Evolutionary conservation across 305 asterid species (phyloP).

Genomic region (Petunia hybrid): DNA sequence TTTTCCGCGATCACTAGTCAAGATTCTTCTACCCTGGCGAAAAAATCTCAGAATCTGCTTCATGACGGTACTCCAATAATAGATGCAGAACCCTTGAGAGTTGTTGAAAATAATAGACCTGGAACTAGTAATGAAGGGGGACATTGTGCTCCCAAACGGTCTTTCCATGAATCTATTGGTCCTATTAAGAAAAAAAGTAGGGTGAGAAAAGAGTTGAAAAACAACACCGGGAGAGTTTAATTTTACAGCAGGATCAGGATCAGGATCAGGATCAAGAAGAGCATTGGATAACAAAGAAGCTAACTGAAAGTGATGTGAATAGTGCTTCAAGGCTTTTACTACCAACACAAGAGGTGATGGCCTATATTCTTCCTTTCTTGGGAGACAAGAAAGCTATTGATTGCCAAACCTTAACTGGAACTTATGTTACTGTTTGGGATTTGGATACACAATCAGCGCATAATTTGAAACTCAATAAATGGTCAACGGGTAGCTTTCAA

Average conservation of each 20-base stretch:
- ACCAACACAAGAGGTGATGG: background rate
- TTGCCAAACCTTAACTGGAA: background rate
- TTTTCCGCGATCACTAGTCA: no score
- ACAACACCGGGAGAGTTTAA: background rate
- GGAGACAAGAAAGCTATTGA: background rate
- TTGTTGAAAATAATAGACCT: no score
- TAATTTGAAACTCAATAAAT: background rate
- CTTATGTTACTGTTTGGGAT: background rate
- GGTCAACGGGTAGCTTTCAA: background rate
- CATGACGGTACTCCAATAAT: background rate
- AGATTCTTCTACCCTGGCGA: no score
- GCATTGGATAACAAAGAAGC: background rate
- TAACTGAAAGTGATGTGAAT: constrained; percentile 12
- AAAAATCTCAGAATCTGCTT: background rate
- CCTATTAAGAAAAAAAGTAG: background rate
- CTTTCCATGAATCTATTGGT: background rate
- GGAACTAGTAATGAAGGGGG: no score
- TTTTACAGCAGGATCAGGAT: background rate
- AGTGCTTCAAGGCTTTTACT: background rate
- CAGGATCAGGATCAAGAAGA: background rate
- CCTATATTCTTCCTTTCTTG: background rate
- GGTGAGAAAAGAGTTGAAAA: background rate
- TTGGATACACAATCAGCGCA: background rate
- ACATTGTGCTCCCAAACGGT: background rate
- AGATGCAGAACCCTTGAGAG: no score